These are phyloP conservation scores for Capsicum chinense DNA, from an alignment of 257 asterid species.

Conservation along the genomic window DNA sequence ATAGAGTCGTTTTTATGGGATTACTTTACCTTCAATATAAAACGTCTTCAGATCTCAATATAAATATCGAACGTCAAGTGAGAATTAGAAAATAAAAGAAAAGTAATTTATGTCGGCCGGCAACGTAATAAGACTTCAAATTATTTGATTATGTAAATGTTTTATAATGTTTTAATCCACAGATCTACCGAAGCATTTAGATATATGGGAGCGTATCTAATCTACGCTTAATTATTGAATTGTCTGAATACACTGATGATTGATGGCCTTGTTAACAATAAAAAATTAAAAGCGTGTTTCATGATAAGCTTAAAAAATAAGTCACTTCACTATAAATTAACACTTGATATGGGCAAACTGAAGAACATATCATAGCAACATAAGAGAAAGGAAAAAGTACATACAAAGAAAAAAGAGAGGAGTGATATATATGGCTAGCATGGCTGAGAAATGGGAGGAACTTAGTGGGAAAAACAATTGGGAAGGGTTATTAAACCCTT, in stretches of 20 bases:
- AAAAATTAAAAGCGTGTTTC: not conserved
- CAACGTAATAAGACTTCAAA: not conserved
- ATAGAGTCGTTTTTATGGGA: not conserved
- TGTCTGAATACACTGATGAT: not conserved
- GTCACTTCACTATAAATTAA: not conserved
- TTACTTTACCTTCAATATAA: not conserved
- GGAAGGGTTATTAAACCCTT: conserved; percentile 70
- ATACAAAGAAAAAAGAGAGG: not conserved
- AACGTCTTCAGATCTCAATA: too few relatives aligned
- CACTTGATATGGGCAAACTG: not conserved
- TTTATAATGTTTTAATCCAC: not conserved
- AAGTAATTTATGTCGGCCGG: not conserved
- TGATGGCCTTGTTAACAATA: not conserved
- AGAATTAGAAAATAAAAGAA: not conserved
- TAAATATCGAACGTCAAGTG: not conserved
- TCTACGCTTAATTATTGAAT: not conserved
- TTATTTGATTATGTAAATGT: not conserved
- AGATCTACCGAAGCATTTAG: not conserved
- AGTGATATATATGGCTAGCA: conserved; percentile 27
- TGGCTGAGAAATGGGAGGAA: conserved; percentile 61
- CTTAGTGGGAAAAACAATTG: conserved; percentile 67
- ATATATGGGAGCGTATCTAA: not conserved
- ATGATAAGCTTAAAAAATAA: not conserved
- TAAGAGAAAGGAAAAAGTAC: not conserved
- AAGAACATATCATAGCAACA: not conserved